These are phyloP conservation scores for Brassica cretica DNA, from an alignment of 345 rosid species.

Conservation along the genomic window DNA sequence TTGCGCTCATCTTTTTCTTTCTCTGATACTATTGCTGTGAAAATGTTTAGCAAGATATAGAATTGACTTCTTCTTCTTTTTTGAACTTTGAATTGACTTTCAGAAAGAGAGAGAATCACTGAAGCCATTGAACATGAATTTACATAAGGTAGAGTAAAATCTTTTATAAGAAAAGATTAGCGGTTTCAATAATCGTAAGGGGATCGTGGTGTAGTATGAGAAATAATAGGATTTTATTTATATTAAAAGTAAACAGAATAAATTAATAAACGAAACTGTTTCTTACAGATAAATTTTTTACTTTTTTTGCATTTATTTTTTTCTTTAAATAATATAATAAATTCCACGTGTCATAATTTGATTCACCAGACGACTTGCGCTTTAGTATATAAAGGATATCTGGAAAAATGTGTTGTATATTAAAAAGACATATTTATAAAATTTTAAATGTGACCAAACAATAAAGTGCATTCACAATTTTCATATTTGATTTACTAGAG, in stretches of 20 bases:
- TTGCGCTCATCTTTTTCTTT: neutral
- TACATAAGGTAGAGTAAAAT: neutral
- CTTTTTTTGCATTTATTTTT: no score
- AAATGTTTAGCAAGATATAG: neutral
- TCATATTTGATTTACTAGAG: no score
- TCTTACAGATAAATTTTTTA: no score
- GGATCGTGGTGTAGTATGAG: neutral
- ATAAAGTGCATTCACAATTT: no score
- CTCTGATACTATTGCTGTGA: neutral
- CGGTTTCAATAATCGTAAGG: neutral
- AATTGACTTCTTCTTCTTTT: neutral
- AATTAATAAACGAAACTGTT: no score
- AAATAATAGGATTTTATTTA: neutral
- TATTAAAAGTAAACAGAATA: neutral
- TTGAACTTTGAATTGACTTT: neutral
- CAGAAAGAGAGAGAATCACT: neutral
- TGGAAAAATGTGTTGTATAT: no score
- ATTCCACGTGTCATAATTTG: no score
- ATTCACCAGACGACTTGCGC: no score
- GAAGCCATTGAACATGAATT: neutral
- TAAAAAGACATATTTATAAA: no score
- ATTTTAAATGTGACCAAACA: no score
- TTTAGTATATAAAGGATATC: no score
- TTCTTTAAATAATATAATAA: no score
- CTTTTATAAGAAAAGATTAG: neutral